phyloP scores from a whole-genome alignment of 257 asterid species.

The Handroanthus guayacan region DNA sequence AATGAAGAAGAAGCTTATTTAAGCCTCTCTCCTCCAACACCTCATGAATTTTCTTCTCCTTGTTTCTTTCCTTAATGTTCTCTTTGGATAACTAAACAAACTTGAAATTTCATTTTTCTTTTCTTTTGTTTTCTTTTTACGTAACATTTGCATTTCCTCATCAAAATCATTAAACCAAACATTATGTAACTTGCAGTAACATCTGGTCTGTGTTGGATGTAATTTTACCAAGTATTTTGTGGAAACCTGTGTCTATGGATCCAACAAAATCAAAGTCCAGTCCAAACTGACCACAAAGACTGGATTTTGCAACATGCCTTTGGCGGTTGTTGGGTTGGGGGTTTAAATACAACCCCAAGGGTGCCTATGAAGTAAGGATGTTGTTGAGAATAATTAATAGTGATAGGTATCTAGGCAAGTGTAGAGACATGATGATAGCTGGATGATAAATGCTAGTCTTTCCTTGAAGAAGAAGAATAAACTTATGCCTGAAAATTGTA shows the following conservation, averaged over 20 bases:
- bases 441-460: conserved; percentile 5
- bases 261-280: background rate
- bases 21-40: too few relatives aligned
- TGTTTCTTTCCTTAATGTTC: too few relatives aligned
- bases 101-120: too few relatives aligned
- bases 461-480: background rate
- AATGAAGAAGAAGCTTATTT: too few relatives aligned
- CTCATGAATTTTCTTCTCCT: too few relatives aligned
- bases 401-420: background rate
- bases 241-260: background rate
- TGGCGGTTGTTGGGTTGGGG: background rate
- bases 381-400: background rate
- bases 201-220: conserved; percentile 10
- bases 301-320: background rate
- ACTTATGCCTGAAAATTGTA: background rate
- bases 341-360: background rate
- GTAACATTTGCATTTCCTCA: too few relatives aligned
- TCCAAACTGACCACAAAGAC: background rate
- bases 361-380: background rate
- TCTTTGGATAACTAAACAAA: too few relatives aligned
- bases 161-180: too few relatives aligned
- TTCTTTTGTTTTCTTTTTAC: too few relatives aligned
- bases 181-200: background rate
- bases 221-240: conserved; percentile 11
- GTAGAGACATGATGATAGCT: background rate